Percentiles rank a stretch among this genome's conserved stretches.
These are phyloP conservation scores for Colletotrichum tamarilloi DNA, from an alignment of 2,329 filamentous ascomycete genomes.

Conservation along the genomic window DNA sequence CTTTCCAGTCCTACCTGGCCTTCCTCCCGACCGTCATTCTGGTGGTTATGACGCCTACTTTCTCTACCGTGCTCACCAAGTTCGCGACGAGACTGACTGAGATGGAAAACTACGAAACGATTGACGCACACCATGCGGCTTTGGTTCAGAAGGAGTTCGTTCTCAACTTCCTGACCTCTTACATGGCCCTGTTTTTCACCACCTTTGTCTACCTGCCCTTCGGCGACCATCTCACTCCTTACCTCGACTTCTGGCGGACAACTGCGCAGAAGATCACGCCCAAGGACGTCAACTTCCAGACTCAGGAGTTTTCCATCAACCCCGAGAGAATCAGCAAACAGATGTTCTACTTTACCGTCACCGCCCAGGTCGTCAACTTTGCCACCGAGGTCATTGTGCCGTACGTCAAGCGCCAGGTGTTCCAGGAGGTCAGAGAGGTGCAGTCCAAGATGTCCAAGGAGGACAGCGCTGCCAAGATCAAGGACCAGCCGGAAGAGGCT, in stretches of 20 bases:
- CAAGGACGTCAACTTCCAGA: slow-evolving; percentile 76
- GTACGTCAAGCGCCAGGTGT: slow-evolving; percentile 81
- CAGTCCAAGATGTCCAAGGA: slow-evolving; percentile 70
- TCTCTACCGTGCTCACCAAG: slow-evolving; percentile 79
- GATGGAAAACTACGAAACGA: slow-evolving; percentile 92
- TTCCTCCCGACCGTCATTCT: slow-evolving; percentile 91
- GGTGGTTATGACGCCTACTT: slow-evolving; percentile 82
- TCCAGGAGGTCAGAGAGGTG: slow-evolving; percentile 82
- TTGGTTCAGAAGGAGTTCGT: slow-evolving; percentile 95
- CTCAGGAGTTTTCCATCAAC: slow-evolving; percentile 81
- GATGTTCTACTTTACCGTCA: slow-evolving; percentile 96
- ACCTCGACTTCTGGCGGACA: slow-evolving; percentile 83
- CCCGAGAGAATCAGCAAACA: slow-evolving; percentile 86
- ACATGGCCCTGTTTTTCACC: slow-evolving; percentile 90
- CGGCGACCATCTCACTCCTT: slow-evolving; percentile 83
- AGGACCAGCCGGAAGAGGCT: slow-evolving; percentile 81
- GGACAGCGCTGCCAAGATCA: slow-evolving; percentile 55
- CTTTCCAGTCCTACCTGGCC: slow-evolving; percentile 85
- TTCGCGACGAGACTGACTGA: slow-evolving; percentile 83
- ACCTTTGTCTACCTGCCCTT: slow-evolving; percentile 97
- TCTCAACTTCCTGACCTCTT: slow-evolving; percentile 96
- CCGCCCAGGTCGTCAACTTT: slow-evolving; percentile 90
- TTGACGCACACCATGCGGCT: slow-evolving; percentile 84
- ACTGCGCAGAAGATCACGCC: slow-evolving; percentile 81
- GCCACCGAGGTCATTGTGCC: slow-evolving; percentile 87